A percentile compares a stretch with the other conserved stretches of the same genome.
These are phyloP conservation scores for Akanthomyces lecanii DNA, from an alignment of 2,329 filamentous ascomycete species.

Conservation along the genomic window DNA sequence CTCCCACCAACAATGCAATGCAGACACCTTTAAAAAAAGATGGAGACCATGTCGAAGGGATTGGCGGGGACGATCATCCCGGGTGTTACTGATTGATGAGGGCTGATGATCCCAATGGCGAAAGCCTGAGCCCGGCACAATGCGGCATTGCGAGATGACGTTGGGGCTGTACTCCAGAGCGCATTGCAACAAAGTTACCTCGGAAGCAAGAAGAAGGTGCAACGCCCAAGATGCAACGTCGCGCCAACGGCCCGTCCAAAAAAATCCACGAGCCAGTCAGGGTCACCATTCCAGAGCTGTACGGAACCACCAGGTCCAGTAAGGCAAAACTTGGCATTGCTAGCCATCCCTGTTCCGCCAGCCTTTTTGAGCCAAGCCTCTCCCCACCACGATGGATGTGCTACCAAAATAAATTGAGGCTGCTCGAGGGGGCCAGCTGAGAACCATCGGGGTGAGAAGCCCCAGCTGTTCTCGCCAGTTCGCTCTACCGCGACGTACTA, in stretches of 20 bases:
- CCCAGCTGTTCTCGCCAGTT: too few relatives aligned
- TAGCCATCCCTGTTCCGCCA: not conserved
- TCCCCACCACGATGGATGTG: constrained; percentile 4
- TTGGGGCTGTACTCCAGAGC: not conserved
- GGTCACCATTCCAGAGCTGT: not conserved
- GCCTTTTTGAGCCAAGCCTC: constrained; percentile 9
- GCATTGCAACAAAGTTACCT: not conserved
- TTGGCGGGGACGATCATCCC: constrained; percentile 11
- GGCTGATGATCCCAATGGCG: not conserved
- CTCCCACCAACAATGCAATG: not conserved
- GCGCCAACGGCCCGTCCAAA: constrained; percentile 15
- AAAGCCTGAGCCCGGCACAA: not conserved
- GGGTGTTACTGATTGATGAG: constrained; percentile 10
- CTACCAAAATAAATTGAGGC: constrained; percentile 8
- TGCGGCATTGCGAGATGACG: not conserved
- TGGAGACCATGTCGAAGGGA: constrained; percentile 1
- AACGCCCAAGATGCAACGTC: constrained; percentile 15
- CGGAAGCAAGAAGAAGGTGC: not conserved
- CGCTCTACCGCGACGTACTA: too few relatives aligned
- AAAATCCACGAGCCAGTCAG: not conserved
- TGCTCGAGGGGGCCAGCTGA: not conserved
- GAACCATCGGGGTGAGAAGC: not conserved
- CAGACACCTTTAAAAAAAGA: not conserved
- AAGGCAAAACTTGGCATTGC: constrained; percentile 7
- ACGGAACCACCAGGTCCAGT: not conserved